phyloP scores from a whole-genome alignment of 2,329 filamentous ascomycete species.

The Magnaporthiopsis incrustans region DNA sequence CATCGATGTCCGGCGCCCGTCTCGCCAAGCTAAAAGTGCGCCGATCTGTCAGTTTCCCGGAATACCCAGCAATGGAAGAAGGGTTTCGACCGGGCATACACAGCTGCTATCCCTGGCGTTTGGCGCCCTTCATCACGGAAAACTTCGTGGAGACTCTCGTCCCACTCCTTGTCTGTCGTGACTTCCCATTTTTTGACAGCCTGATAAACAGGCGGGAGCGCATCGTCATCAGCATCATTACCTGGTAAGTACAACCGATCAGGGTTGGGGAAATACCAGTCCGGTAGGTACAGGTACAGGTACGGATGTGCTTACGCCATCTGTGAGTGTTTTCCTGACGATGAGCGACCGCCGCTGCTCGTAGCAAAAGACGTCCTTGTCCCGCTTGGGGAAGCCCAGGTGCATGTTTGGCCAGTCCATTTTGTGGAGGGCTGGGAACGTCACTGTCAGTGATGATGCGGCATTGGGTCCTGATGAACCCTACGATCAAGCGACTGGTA shows the following conservation, averaged over 20 bases:
- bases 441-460: too few relatives aligned
- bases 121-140: not conserved
- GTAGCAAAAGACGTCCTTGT: not conserved
- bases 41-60: too few relatives aligned
- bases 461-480: too few relatives aligned
- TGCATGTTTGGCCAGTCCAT: not conserved
- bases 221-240: too few relatives aligned
- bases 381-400: not conserved
- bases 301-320: not conserved
- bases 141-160: not conserved
- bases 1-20: too few relatives aligned
- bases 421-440: not conserved
- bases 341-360: not conserved
- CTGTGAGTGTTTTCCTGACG: not conserved
- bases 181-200: not conserved
- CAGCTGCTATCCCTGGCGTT: not conserved
- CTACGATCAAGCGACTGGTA: too few relatives aligned
- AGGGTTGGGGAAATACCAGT: too few relatives aligned
- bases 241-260: too few relatives aligned
- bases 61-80: too few relatives aligned
- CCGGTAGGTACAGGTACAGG: too few relatives aligned
- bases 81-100: not conserved
- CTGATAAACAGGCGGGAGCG: too few relatives aligned
- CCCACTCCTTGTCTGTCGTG: not conserved
- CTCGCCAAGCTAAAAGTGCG: too few relatives aligned